phyloP scores from a whole-genome alignment of 768 basidiomycete genomes.

The Agrocybe praecox region DNA sequence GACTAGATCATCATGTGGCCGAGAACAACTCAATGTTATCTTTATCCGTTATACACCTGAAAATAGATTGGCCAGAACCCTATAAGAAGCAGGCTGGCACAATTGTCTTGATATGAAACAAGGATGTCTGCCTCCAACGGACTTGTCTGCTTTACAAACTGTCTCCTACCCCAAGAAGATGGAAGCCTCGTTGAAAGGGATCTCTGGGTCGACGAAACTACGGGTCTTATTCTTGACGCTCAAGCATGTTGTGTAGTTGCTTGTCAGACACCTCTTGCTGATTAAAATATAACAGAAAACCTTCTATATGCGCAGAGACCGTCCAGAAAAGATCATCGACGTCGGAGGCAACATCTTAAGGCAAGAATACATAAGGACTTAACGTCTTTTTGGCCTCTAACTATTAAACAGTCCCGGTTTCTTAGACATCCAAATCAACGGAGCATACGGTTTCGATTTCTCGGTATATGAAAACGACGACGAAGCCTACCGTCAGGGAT shows the following conservation, averaged over 20 bases:
- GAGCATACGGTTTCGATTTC: conserved; percentile 87
- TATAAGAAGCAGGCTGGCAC: conserved; percentile 6
- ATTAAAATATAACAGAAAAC: conserved; percentile 47
- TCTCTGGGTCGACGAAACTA: conserved; percentile 78
- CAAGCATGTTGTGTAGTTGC: conserved; percentile 47
- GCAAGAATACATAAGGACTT: conserved; percentile 30
- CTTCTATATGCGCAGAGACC: conserved; percentile 61
- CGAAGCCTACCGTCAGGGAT: conserved; percentile 63
- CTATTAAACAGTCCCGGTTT: conserved; percentile 66
- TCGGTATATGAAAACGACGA: conserved; percentile 79
- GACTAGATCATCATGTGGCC: conserved; percentile 12
- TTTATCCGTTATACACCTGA: conserved; percentile 1
- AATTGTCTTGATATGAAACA: not conserved
- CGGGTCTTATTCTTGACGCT: conserved; percentile 75
- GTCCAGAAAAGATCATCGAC: conserved; percentile 68
- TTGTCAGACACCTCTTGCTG: not conserved
- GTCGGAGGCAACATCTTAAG: conserved; percentile 79
- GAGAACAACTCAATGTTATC: conserved; percentile 4
- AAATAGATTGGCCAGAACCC: conserved; percentile 12
- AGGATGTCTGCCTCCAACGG: conserved; percentile 56
- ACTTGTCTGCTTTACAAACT: conserved; percentile 87
- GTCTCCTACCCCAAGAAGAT: conserved; percentile 77
- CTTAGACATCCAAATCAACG: conserved; percentile 90
- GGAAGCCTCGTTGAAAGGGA: conserved; percentile 74
- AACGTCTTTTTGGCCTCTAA: not conserved